Evolutionary conservation across 2,329 filamentous ascomycete species (phyloP).

Genomic region (Fusarium sp.): DNA sequence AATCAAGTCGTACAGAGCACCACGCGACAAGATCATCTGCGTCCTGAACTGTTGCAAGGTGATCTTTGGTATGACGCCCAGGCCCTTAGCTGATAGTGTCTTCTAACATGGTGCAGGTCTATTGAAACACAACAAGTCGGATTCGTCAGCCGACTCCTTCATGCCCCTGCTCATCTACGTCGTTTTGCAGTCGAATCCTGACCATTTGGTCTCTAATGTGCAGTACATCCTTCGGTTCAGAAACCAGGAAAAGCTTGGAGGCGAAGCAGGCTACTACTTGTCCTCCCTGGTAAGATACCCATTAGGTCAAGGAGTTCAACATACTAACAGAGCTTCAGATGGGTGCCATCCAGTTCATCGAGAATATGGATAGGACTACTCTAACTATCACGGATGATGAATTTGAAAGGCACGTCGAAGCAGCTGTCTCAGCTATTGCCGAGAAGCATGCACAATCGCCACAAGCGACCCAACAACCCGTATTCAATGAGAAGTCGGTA

Average conservation of each 20-base stretch:
- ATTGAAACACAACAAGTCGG: constrained; percentile 89
- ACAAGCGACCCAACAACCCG: constrained; percentile 51
- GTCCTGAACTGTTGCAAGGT: constrained; percentile 99
- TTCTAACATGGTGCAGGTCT: constrained; percentile 68
- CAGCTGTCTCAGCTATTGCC: constrained; percentile 93
- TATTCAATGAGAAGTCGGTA: constrained; percentile 59
- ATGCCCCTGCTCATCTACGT: constrained; percentile 96
- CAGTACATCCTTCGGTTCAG: constrained; percentile 98
- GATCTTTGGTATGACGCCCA: constrained; percentile 79
- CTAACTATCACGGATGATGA: constrained; percentile 95
- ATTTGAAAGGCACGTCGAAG: constrained; percentile 96
- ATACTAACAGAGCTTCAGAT: constrained; percentile 62
- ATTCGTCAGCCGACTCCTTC: constrained; percentile 96
- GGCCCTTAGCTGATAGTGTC: not conserved
- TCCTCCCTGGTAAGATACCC: constrained; percentile 80
- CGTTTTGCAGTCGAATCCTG: constrained; percentile 92
- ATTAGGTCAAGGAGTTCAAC: not conserved
- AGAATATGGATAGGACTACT: constrained; percentile 93
- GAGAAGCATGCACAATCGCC: constrained; percentile 78
- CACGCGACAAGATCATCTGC: constrained; percentile 97
- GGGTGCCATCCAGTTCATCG: constrained; percentile 96
- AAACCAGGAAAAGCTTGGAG: constrained; percentile 95
- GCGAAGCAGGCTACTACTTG: constrained; percentile 98
- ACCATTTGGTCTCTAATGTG: constrained; percentile 95
- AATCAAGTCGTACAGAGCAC: constrained; percentile 97